Conservation (phyloP, 164 flowering plant genomes). For the Annona squamosa region DNA sequence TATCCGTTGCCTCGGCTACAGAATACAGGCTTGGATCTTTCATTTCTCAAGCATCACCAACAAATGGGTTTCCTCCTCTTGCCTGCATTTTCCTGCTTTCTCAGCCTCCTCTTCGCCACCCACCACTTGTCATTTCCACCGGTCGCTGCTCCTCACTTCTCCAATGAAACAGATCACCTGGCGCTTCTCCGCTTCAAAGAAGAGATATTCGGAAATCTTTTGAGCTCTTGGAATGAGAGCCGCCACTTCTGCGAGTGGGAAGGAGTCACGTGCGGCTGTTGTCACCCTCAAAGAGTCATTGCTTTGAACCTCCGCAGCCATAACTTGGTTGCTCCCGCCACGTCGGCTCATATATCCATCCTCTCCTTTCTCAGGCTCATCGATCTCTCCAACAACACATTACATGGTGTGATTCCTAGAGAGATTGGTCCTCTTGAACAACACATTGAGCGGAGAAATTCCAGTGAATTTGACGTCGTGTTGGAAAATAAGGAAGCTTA, state of each 20-base stretch:
- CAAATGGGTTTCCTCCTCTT: too few species aligned
- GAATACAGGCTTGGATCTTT: too few species aligned
- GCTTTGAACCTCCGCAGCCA: conserved; percentile 13
- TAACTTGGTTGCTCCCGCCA: conserved; percentile 17
- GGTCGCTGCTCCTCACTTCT: too few species aligned
- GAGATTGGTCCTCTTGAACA: conserved; percentile 25
- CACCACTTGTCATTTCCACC: too few species aligned
- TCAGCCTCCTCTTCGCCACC: too few species aligned
- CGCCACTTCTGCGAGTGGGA: conserved; percentile 28
- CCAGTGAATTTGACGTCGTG: conserved; percentile 23
- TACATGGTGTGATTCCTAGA: conserved; percentile 27
- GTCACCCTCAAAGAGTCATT: conserved; percentile 16
- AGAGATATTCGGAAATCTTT: conserved; percentile 19
- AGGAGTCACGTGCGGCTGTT: conserved; percentile 28
- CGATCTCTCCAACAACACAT: conserved; percentile 25
- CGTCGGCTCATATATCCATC: conserved; percentile 32
- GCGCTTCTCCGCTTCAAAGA: conserved; percentile 16
- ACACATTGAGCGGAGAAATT: conserved; percentile 22
- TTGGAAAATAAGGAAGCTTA: accelerated
- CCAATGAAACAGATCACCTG: conserved; percentile 4
- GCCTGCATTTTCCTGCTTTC: too few species aligned
- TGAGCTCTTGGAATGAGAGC: conserved; percentile 27
- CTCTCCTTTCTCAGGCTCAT: conserved; percentile 34
- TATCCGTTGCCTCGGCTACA: too few species aligned
- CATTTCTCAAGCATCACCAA: too few species aligned